Evolutionary conservation across 148 eudicot species (phyloP).

Genomic region (Limonium bicolor): DNA sequence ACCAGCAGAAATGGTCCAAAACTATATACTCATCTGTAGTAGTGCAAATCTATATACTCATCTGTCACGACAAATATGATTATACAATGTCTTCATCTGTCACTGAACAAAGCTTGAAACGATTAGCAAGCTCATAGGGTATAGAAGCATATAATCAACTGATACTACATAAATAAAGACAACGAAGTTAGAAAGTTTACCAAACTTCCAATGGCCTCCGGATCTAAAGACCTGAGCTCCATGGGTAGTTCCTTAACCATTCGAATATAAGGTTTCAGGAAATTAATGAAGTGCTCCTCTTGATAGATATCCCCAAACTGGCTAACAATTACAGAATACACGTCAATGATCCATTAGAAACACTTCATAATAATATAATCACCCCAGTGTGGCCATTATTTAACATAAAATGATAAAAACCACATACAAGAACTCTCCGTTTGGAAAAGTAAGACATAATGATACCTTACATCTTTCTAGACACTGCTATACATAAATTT

Average conservation of each 20-base stretch:
- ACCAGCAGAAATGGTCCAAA: too few species aligned
- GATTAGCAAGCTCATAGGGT: slow-evolving; percentile 4
- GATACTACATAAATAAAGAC: not conserved
- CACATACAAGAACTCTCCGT: too few species aligned
- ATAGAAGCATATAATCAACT: slow-evolving; percentile 4
- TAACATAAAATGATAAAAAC: too few species aligned
- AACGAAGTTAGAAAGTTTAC: slow-evolving; percentile 34
- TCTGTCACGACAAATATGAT: too few species aligned
- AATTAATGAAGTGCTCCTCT: slow-evolving; percentile 84
- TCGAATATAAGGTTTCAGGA: slow-evolving; percentile 79
- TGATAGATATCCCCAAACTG: slow-evolving; percentile 99
- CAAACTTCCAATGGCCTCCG: slow-evolving; percentile 93
- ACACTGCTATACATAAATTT: slow-evolving; percentile 85
- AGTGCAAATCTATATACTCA: too few species aligned
- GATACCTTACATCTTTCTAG: slow-evolving; percentile 85
- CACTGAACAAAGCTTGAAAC: slow-evolving; percentile 37
- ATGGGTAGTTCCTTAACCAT: slow-evolving; percentile 78
- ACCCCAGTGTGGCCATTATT: too few species aligned
- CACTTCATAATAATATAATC: slow-evolving; percentile 11
- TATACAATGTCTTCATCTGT: slow-evolving; percentile 81
- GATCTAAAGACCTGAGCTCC: slow-evolving; percentile 73
- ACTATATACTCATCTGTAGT: too few species aligned
- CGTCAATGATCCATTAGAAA: slow-evolving; percentile 39
- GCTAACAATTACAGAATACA: slow-evolving; percentile 56
- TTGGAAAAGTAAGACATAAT: too few species aligned